A percentile compares a stretch with the other conserved stretches of the same genome.
These are phyloP conservation scores for Plantago major DNA, from an alignment of 257 asterid genomes.

Conservation along the genomic window DNA sequence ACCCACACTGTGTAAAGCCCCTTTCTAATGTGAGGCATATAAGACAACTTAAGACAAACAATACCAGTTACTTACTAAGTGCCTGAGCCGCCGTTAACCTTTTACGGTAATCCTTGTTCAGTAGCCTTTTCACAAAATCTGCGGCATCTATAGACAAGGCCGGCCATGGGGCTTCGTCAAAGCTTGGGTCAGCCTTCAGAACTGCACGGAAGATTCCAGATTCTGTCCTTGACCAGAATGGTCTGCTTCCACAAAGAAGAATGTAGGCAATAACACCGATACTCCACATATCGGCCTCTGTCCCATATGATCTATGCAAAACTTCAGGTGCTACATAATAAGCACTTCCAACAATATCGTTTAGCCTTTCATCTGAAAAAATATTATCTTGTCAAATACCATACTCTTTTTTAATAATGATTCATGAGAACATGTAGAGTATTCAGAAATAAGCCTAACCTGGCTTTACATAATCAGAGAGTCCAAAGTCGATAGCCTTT, in stretches of 20 bases:
- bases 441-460: slow-evolving; percentile 36
- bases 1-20: no score
- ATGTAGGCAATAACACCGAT: slow-evolving; percentile 88
- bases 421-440: neutral
- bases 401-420: slow-evolving; percentile 9
- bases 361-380: slow-evolving; percentile 67
- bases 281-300: slow-evolving; percentile 98
- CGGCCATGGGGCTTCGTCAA: slow-evolving; percentile 90
- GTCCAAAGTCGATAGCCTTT: slow-evolving; percentile 93
- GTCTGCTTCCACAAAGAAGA: slow-evolving; percentile 86
- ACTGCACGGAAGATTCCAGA: slow-evolving; percentile 70
- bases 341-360: no score
- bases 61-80: slow-evolving; percentile 53
- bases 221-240: slow-evolving; percentile 77
- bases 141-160: slow-evolving; percentile 66
- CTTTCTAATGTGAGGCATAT: no score
- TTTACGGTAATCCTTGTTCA: slow-evolving; percentile 83
- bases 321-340: slow-evolving; percentile 83
- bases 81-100: slow-evolving; percentile 90
- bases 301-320: slow-evolving; percentile 84
- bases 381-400: slow-evolving; percentile 11
- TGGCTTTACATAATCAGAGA: slow-evolving; percentile 90
- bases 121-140: slow-evolving; percentile 82
- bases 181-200: slow-evolving; percentile 64
- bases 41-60: no score